Evolutionary conservation across 495 filamentous ascomycete species (phyloP), one percentile per base, ranked within the genome.

Genomic region (Tuber microsphaerosporum): DNA sequence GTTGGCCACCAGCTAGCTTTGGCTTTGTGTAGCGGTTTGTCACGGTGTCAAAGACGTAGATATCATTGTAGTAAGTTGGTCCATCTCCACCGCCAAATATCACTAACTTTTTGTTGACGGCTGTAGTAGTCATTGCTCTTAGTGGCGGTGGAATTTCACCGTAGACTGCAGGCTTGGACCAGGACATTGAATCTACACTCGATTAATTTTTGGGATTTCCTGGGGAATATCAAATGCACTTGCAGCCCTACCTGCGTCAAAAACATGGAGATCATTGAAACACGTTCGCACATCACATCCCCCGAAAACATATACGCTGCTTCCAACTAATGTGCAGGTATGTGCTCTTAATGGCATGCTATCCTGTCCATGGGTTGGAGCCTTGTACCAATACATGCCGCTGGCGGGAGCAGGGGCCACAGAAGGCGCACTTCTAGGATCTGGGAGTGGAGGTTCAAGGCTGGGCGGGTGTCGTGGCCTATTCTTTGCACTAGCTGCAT

Each of bases 301-400:
- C n/a, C 89, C 89, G 75, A 91, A 91, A 37, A 91, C 86, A 76
- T 86, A 91, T 69, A 91, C 86, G 75, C 87, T 90, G 70, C 86
- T 88, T 9, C 89, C 89, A 17, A 90, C 84, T 26, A 90, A 83
- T 34, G 89, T 89, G 20, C 87, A 88, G 44, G 89, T 90, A 83
- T 91, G 89, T 39, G 89, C 89, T 48, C 89, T 87, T 61, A 90
- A 82, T 14, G 88, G 85, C 31, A 86, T 87, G 76, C 89, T 88
- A 46, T 88, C 81, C 20, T 86, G 81, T 16, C 89, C 89, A 7
- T 88, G 89, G 14, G 86, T 84, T 2, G 87, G 87, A 22, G 89
- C 89, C 61, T 85, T 86, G 72, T 88, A 89, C 89, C 89, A 91
- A 84, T 91, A 91, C 89, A 91, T 91, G 69, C 89, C 89, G 68